Evolutionary conservation across 2,329 filamentous ascomycete genomes (phyloP), one percentile per base, ranked within the genome.

Genomic region (Celoporthe dispersa): DNA sequence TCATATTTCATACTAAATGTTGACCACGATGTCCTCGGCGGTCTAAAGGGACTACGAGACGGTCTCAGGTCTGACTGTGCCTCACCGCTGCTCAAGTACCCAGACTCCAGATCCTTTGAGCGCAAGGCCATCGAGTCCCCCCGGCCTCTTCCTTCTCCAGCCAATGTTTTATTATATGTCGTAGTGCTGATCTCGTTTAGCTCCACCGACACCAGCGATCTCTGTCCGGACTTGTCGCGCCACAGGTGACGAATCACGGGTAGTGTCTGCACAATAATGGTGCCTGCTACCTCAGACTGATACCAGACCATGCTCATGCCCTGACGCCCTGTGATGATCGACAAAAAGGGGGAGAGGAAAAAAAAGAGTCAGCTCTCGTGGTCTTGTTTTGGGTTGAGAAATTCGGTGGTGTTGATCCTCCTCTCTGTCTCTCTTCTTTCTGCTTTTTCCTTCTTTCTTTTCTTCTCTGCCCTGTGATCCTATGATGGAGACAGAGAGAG

Each of bases 201-300:
- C 41, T 67, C 65, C 57, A 73, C 55, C 51, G 71, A 71, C 61
- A 73, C 79, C 7, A 79, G 81, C 8, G 79, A 79, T 28, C 83
- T 70, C 1, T 80, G 79, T 1, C 78, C 78, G 68, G 79, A 77
- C 25, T 82, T 76, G 51, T 84, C 80, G 62, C 80, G 78, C 39
- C 86, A 71, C 28, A 86, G 79, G 0, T 84, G 83, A 16, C 85
- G 82, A 16, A 87, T 74, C 22, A 87, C 81, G 9, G 85, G 85
- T 1, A 87, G 83, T 69, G 84, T 86, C 73, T 86, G 85, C 6
- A 86, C 85, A 64, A 87, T 86, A 73, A 87, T 85, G 44, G 85
- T 87, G 66, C 85, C 84, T 11, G 84, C 81, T 69, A 86, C 79
- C 75, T 87, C 85, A 31, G 84, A 84, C 0, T 83, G 84, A 75